A percentile compares a stretch with the other conserved stretches of the same genome.
Evolutionary conservation across 179 eudicot genomes (phyloP).

Genomic region (Beta corolliflora): DNA sequence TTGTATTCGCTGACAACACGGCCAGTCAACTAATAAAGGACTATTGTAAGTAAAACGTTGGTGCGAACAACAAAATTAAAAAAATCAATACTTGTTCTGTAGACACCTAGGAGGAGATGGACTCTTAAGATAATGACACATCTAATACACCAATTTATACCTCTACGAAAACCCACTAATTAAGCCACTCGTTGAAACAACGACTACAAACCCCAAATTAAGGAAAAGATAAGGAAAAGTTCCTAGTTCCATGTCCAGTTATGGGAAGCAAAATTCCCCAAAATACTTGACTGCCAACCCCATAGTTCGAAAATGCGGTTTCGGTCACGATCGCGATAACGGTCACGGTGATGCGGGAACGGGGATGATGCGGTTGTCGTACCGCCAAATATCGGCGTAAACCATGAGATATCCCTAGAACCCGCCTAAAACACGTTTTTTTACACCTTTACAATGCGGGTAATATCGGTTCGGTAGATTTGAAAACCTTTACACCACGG

Average conservation of each 20-base stretch:
- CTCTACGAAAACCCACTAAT: neutral
- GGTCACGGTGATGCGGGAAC: too few relatives aligned
- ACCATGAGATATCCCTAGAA: too few relatives aligned
- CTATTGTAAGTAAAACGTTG: neutral
- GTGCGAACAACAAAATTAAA: neutral
- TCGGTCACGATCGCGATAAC: too few relatives aligned
- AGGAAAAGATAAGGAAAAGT: neutral
- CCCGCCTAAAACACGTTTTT: too few relatives aligned
- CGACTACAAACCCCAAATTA: neutral
- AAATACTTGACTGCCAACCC: neutral
- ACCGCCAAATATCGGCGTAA: too few relatives aligned
- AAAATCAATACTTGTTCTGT: neutral
- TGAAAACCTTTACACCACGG: too few relatives aligned
- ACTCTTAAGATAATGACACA: neutral
- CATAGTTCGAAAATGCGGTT: too few relatives aligned
- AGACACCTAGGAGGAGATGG: neutral
- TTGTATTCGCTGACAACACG: neutral
- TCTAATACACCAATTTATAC: neutral
- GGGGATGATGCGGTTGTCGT: too few relatives aligned
- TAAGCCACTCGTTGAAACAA: neutral
- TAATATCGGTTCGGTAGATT: too few relatives aligned
- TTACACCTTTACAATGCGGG: too few relatives aligned
- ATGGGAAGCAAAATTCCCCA: neutral
- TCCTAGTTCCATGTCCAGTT: neutral
- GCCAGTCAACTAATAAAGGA: neutral